Conservation (phyloP, 352 stramenopile genomes). For the Phytophthora pisi region DNA sequence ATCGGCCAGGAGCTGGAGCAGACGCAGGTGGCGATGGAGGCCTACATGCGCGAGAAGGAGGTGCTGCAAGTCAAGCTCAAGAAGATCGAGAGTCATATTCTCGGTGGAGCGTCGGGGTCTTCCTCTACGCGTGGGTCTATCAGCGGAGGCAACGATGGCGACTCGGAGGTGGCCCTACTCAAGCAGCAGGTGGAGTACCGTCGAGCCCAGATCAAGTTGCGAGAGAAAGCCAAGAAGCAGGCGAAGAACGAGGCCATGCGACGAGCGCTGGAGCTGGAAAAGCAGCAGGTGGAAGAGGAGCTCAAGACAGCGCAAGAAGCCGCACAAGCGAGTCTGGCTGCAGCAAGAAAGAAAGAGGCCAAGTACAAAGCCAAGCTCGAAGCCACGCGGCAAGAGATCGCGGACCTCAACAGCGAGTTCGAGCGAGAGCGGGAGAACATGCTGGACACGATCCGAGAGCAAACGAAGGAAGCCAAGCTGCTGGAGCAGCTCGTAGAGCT, state of each 20-base stretch:
- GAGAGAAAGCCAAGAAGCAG: constrained; percentile 76
- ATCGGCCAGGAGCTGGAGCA: constrained; percentile 80
- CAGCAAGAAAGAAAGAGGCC: constrained; percentile 65
- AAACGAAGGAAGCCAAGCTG: constrained; percentile 89
- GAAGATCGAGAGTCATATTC: constrained; percentile 85
- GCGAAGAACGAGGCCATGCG: constrained; percentile 64
- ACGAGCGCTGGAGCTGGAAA: constrained; percentile 67
- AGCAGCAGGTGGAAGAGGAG: constrained; percentile 77
- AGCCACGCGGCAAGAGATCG: constrained; percentile 82
- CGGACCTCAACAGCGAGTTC: constrained; percentile 84
- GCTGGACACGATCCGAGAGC: constrained; percentile 88
- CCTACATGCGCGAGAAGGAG: constrained; percentile 64
- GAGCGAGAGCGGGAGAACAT: constrained; percentile 85
- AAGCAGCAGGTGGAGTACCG: constrained; percentile 87
- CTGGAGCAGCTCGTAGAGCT: constrained; percentile 88
- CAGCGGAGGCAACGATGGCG: constrained; percentile 22
- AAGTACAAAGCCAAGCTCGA: constrained; percentile 79
- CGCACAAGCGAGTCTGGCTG: constrained; percentile 57
- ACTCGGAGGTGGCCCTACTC: constrained; percentile 77
- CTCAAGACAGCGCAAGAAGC: constrained; percentile 73
- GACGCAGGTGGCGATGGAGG: constrained; percentile 75
- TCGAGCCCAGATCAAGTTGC: constrained; percentile 78
- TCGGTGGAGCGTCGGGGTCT: constrained; percentile 47
- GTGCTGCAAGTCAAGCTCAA: constrained; percentile 66
- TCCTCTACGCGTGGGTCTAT: constrained; percentile 18